Evolutionary conservation across 2,329 filamentous ascomycete species (phyloP).

Genomic region (Alternaria hordeiaustralica): DNA sequence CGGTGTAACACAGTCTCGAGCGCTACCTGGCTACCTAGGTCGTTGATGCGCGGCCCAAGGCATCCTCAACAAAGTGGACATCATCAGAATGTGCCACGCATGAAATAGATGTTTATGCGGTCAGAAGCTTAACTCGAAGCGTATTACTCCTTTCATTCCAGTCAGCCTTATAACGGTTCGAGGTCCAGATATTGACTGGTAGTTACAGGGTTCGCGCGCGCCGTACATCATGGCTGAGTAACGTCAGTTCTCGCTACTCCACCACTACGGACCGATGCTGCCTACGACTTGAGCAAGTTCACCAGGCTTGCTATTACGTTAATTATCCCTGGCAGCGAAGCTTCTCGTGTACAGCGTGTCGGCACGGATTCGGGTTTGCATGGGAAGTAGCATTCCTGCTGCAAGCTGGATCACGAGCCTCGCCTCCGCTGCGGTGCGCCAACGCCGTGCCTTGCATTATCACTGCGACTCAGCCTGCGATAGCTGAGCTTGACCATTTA

Average conservation of each 20-base stretch:
- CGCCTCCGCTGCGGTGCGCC: constrained; percentile 37
- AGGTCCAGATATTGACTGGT: constrained; percentile 31
- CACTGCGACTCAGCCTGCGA: constrained; percentile 22
- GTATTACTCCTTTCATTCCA: constrained; percentile 25
- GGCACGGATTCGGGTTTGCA: constrained; percentile 18
- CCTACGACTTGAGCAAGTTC: constrained; percentile 10
- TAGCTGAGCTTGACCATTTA: constrained; percentile 28
- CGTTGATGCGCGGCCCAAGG: constrained; percentile 17
- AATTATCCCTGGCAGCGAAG: background rate
- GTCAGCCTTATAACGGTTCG: constrained; percentile 42
- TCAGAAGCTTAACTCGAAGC: constrained; percentile 21
- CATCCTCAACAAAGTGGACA: constrained; percentile 10
- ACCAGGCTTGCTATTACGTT: background rate
- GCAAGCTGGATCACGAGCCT: constrained; percentile 32
- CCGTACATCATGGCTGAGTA: constrained; percentile 26
- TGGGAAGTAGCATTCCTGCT: constrained; percentile 21
- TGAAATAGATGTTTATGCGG: constrained; percentile 11
- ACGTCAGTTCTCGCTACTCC: constrained; percentile 12
- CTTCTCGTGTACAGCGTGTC: constrained; percentile 5
- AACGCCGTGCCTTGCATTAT: constrained; percentile 37
- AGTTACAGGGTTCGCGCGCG: constrained; percentile 33
- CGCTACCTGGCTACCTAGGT: constrained; percentile 5
- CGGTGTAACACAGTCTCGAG: background rate
- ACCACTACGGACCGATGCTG: constrained; percentile 16
- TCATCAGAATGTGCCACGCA: constrained; percentile 18